Percentiles rank a stretch among this genome's conserved stretches.
Evolutionary conservation across 441 rosid species (phyloP).

Genomic region (Pelargonium myrrhifolium): DNA sequence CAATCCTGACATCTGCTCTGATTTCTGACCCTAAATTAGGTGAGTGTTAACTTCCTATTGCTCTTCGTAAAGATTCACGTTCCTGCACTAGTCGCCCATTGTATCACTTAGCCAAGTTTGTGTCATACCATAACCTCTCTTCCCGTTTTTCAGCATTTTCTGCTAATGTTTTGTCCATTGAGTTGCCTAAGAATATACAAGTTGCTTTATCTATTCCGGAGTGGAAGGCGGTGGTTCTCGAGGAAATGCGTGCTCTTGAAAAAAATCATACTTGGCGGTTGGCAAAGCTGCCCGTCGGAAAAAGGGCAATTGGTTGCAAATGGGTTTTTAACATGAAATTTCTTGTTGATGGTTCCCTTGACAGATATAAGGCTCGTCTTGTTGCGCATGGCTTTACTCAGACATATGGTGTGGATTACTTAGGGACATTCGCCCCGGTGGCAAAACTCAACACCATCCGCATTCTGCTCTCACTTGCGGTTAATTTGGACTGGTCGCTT

Average conservation of each 20-base stretch:
- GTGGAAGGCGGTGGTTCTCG: neutral
- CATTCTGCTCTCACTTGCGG: constrained; percentile 4
- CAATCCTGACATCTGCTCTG: too few relatives aligned
- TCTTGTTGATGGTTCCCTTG: neutral
- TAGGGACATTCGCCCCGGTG: constrained; percentile 9
- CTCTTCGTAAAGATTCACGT: too few relatives aligned
- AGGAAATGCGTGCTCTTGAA: neutral
- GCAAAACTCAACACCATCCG: neutral
- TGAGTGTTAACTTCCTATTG: too few relatives aligned
- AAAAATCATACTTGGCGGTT: neutral
- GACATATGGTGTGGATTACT: constrained; percentile 7
- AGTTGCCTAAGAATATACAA: too few relatives aligned
- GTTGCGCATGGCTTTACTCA: neutral
- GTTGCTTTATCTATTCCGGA: too few relatives aligned
- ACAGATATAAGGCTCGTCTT: neutral
- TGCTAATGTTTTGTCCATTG: too few relatives aligned
- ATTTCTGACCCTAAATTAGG: too few relatives aligned
- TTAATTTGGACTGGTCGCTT: constrained; percentile 4
- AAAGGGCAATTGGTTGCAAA: neutral
- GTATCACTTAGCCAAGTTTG: too few relatives aligned
- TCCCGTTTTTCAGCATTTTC: too few relatives aligned
- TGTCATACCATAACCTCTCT: too few relatives aligned
- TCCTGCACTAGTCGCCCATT: too few relatives aligned
- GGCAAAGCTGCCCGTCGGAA: neutral
- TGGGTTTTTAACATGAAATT: neutral